phyloP scores from a whole-genome alignment of 768 basidiomycete species.

The Leccinum rimulosum region DNA sequence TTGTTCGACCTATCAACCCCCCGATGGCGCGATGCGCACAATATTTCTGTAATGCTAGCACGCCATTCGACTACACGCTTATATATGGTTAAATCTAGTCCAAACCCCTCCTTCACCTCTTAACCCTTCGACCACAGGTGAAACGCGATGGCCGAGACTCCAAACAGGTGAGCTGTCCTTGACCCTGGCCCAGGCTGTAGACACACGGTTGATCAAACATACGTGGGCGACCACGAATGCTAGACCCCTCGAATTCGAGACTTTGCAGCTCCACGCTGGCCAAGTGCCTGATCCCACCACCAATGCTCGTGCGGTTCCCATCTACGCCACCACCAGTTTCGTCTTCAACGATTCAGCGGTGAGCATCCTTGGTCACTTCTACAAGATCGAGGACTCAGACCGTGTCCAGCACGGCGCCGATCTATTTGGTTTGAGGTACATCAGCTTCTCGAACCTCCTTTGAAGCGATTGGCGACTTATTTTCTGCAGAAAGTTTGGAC shows the following conservation, averaged over 20 bases:
- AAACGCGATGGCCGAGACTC: background rate
- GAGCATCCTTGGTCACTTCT: background rate
- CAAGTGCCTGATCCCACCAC: slow-evolving; percentile 50
- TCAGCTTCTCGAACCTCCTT: background rate
- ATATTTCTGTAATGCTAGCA: background rate
- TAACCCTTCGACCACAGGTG: background rate
- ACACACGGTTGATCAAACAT: background rate
- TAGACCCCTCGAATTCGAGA: slow-evolving; percentile 54
- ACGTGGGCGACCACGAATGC: background rate
- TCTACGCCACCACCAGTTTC: slow-evolving; percentile 56
- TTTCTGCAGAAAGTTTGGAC: slow-evolving; percentile 37
- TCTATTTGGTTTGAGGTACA: slow-evolving; percentile 47
- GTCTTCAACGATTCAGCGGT: slow-evolving; percentile 56
- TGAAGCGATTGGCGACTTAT: background rate
- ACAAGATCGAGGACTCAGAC: slow-evolving; percentile 1
- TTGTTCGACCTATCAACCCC: background rate
- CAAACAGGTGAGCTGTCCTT: background rate
- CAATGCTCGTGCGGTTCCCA: slow-evolving; percentile 61
- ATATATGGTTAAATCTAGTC: background rate
- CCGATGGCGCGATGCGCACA: background rate
- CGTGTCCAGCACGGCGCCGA: slow-evolving; percentile 50
- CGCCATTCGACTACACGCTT: background rate
- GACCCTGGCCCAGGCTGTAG: background rate
- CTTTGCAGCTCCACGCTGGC: slow-evolving; percentile 62
- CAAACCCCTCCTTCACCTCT: background rate